phyloP scores from a whole-genome alignment of 2,329 filamentous ascomycete species.

The Paraphaeosphaeria sporulosa region DNA sequence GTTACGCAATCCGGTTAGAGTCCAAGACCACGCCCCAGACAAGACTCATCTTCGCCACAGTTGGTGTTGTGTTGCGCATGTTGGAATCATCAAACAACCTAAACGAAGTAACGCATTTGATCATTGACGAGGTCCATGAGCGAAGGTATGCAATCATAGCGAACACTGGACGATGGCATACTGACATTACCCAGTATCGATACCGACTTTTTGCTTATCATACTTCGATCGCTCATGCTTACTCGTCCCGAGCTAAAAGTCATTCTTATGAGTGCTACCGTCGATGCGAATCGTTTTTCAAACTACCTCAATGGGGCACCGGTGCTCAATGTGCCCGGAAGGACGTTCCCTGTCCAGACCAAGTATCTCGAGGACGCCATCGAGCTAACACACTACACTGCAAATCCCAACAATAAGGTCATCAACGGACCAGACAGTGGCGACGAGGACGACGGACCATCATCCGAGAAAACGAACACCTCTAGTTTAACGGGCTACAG shows the following conservation, averaged over 20 bases:
- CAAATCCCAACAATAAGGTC: slow-evolving; percentile 47
- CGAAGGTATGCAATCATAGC: slow-evolving; percentile 57
- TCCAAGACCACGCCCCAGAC: slow-evolving; percentile 84
- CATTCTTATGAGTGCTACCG: slow-evolving; percentile 95
- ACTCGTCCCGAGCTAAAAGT: slow-evolving; percentile 86
- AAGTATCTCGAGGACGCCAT: slow-evolving; percentile 92
- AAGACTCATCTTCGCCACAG: slow-evolving; percentile 85
- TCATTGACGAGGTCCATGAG: slow-evolving; percentile 98
- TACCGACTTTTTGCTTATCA: slow-evolving; percentile 93
- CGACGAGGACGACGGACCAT: slow-evolving; percentile 55
- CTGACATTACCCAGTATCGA: slow-evolving; percentile 70
- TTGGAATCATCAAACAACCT: slow-evolving; percentile 87
- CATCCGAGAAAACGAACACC: slow-evolving; percentile 63
- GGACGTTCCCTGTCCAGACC: slow-evolving; percentile 90
- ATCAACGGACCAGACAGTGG: slow-evolving; percentile 61
- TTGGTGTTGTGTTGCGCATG: slow-evolving; percentile 97
- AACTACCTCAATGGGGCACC: slow-evolving; percentile 86
- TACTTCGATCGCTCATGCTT: slow-evolving; percentile 81
- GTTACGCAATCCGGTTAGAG: slow-evolving; percentile 93
- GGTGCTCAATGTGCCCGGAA: slow-evolving; percentile 86
- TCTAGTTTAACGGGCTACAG: slow-evolving; percentile 77
- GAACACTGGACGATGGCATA: background rate
- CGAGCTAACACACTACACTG: slow-evolving; percentile 78
- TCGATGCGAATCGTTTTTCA: slow-evolving; percentile 91
- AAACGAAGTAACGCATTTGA: slow-evolving; percentile 87